Evolutionary conservation across 169 alveolate genomes (phyloP), one percentile per base, ranked within the genome.

Genomic region (Perkinsus chesapeaki): DNA sequence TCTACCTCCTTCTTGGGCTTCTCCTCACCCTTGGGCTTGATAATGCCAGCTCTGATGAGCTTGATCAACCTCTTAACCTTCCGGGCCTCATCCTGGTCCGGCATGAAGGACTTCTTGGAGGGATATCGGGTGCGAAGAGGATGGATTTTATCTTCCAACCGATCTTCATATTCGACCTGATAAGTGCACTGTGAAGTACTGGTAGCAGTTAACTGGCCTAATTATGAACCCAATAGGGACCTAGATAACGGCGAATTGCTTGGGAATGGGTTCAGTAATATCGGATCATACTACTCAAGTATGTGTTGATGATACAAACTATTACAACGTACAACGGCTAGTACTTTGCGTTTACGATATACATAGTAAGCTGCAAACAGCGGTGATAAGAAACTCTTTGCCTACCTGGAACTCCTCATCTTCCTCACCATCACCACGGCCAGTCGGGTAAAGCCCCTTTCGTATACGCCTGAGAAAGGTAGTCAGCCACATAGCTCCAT

Each of bases 61-160:
- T 94, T 91, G 39, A 97, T 95, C 39, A 96, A 73, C 91, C 94
- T 95, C 91, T 96, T 96, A 38, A 97, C 94, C 92, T 96, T 97
- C 90, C 95, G 95, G 92, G 97, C 95, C 95, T 97, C 99, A 95
- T 97, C 94, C 92, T 96, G 95, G 0, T 98, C 97, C 37, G 98
- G 98, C 47, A 94, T 60, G 94, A 97, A 97, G 92, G 96, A 94
- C 48, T 98, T 94, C 93, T 97, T 98, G 0, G 98, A 98, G 0
- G 95, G 94, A 39, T 96, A 95, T 27, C 95, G 95, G 39, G 94
- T 92, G 38, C 97, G 73, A 48, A 97, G 95, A 39, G 96, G 96
- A 93, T 95, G 93, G 92, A 96, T 94, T 73, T 93, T 95, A 92
- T 96, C 96, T 91, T 95, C 91, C 93, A 93, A 10, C 93, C 95